phyloP scores from a whole-genome alignment of 305 asterid genomes.

The Ilex paraguariensis region DNA sequence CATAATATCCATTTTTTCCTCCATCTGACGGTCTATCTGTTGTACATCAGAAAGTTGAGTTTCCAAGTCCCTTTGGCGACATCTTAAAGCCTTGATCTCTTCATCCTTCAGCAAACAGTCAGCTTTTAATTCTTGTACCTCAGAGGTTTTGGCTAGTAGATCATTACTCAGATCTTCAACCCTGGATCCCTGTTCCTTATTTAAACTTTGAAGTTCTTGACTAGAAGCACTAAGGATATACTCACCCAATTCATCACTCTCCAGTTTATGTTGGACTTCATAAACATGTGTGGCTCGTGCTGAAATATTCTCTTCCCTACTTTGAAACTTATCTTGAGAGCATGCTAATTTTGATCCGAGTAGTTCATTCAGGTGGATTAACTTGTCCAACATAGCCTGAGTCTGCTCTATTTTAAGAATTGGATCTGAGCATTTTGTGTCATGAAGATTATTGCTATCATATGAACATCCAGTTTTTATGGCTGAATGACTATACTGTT shows the following conservation, averaged over 20 bases:
- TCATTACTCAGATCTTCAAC: conserved; percentile 3
- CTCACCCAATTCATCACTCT: conserved; percentile 4
- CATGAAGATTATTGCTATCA: conserved; percentile 4
- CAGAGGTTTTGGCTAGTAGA: conserved; percentile 13
- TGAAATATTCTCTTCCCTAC: neutral
- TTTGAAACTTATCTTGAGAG: neutral
- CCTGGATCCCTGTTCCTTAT: conserved; percentile 6
- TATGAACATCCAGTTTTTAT: neutral
- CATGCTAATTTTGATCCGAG: neutral
- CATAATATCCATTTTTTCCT: conserved; percentile 5
- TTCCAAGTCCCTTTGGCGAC: conserved; percentile 7
- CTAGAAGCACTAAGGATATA: conserved; percentile 1
- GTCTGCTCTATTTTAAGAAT: neutral
- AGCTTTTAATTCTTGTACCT: conserved; percentile 10
- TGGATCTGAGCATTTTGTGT: conserved; percentile 10
- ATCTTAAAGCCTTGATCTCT: conserved; percentile 6
- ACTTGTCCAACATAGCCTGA: conserved; percentile 2
- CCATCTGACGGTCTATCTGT: conserved; percentile 3
- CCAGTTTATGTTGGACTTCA: neutral
- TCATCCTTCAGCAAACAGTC: conserved; percentile 7
- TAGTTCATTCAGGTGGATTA: conserved; percentile 3
- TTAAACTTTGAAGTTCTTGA: conserved; percentile 6
- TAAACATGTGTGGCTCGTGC: conserved; percentile 4
- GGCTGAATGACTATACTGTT: neutral
- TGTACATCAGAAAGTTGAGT: conserved; percentile 14